Percentiles rank a stretch among this genome's conserved stretches.
These are phyloP conservation scores for Aspergillus awamori DNA, from an alignment of 2,329 filamentous ascomycete genomes.

Conservation along the genomic window DNA sequence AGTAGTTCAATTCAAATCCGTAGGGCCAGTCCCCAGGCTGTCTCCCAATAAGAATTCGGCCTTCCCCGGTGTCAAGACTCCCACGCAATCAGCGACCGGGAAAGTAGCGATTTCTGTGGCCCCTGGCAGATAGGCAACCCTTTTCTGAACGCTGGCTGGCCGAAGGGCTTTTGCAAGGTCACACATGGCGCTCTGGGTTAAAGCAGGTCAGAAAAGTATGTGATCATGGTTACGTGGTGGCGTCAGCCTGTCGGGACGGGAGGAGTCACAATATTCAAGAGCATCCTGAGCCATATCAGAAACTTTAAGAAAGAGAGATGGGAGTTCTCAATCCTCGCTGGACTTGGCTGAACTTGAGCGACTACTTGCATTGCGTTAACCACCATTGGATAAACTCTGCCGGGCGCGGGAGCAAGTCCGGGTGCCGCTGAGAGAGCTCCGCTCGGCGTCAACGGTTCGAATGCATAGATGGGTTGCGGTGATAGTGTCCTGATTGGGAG, in stretches of 20 bases:
- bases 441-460: conserved; percentile 16
- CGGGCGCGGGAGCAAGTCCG: conserved; percentile 8
- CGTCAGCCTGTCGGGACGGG: background rate
- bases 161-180: background rate
- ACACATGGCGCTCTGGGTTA: conserved; percentile 18
- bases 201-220: conserved; percentile 6
- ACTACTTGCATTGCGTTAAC: background rate
- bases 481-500: background rate
- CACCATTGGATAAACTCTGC: conserved; percentile 3
- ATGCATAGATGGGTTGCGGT: conserved; percentile 10
- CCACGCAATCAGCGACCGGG: conserved; percentile 1
- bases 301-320: background rate
- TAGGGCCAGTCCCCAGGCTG: background rate
- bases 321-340: background rate
- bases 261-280: background rate
- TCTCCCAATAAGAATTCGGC: background rate
- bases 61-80: background rate
- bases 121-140: conserved; percentile 17
- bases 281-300: background rate
- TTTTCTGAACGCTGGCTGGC: conserved; percentile 1
- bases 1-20: background rate
- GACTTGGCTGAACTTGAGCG: background rate
- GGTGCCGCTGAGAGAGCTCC: background rate
- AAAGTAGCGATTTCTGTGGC: background rate
- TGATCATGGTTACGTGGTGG: conserved; percentile 12